Conservation (phyloP, 2,329 filamentous ascomycete species). For the Thielaviopsis musarum region DNA sequence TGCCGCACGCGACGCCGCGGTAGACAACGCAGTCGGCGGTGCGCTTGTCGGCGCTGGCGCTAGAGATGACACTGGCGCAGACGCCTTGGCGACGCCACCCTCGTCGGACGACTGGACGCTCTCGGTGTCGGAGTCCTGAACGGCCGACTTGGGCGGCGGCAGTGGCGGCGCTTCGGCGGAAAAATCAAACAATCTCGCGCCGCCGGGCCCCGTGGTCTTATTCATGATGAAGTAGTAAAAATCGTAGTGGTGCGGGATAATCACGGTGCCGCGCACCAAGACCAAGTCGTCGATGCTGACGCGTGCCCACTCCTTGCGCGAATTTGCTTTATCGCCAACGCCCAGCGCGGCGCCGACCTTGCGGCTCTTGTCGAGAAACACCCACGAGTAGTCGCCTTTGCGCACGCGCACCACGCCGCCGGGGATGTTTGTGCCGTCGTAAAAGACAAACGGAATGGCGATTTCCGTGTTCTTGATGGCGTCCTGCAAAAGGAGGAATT, state of each 20-base stretch:
- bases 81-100: not conserved
- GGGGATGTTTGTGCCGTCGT: slow-evolving; percentile 80
- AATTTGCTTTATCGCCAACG: slow-evolving; percentile 51
- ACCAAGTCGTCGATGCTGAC: slow-evolving; percentile 92
- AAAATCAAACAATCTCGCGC: slow-evolving; percentile 63
- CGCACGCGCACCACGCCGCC: slow-evolving; percentile 73
- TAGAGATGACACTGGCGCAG: too few species aligned
- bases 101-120: not conserved
- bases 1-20: slow-evolving; percentile 22
- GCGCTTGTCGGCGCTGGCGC: slow-evolving; percentile 11
- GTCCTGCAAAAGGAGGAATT: slow-evolving; percentile 72
- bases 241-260: slow-evolving; percentile 95
- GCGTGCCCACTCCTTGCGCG: slow-evolving; percentile 67
- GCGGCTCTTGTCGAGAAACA: slow-evolving; percentile 79
- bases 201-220: slow-evolving; percentile 56
- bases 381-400: slow-evolving; percentile 86
- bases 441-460: slow-evolving; percentile 87
- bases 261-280: slow-evolving; percentile 76
- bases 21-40: slow-evolving; percentile 14
- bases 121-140: not conserved
- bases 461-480: slow-evolving; percentile 80
- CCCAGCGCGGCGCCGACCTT: slow-evolving; percentile 77
- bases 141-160: not conserved
- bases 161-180: slow-evolving; percentile 26
- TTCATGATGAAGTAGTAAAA: slow-evolving; percentile 97